Base-by-base conservation (phyloP, 352 stramenopile species). In the Globisporangium apiculatum region DNA sequence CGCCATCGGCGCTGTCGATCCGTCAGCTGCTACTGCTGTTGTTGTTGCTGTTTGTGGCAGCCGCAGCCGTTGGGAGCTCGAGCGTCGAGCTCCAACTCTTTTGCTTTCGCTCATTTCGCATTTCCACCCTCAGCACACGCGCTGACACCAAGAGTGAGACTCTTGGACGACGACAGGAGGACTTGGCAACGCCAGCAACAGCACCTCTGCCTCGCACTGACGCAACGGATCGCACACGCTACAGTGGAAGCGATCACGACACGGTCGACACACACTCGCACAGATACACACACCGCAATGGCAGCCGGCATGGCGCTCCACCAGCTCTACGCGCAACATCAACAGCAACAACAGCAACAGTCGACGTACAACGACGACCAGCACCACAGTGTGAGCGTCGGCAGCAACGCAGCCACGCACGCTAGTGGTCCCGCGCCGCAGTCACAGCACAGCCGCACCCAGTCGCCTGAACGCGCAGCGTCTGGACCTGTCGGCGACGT, bases 251-350 rank as follows among this genome's bases (percentile, higher is more conserved):
- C 24, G 24, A 31, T 31, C 24, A 31, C 24, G 24, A 31, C 24
- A 31, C 24, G 24, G 24, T 31, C 24, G 24, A 52, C 42, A 15
- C 36, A 51, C 40, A 43, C 41, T n/a, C n/a, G n/a, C n/a, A n/a
- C n/a, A n/a, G n/a, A n/a, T n/a, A 52, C 42, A 15, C 36, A 51
- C 40, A 43, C 41, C 11, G 66, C 47, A 36, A 85, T 85, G 75
- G 73, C 75, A 40, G 71, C 75, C 47, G 76, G 80, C 38, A 90
- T 88, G 79, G 88, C 79, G 18, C 71, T 90, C 43, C 80, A 87
- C 54, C 79, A 90, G 56, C 71, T 88, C 55, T 88, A 90, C 64
- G 70, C 76, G 11, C 56, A 61, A 40, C 56, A 61, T 40, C 48
- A 55, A 14, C 56, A 42, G 48, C 45, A 11, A 5, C 48, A 49